These are phyloP conservation scores for Artemisia argyi DNA, from an alignment of 129 eudicot species.

Conservation along the genomic window DNA sequence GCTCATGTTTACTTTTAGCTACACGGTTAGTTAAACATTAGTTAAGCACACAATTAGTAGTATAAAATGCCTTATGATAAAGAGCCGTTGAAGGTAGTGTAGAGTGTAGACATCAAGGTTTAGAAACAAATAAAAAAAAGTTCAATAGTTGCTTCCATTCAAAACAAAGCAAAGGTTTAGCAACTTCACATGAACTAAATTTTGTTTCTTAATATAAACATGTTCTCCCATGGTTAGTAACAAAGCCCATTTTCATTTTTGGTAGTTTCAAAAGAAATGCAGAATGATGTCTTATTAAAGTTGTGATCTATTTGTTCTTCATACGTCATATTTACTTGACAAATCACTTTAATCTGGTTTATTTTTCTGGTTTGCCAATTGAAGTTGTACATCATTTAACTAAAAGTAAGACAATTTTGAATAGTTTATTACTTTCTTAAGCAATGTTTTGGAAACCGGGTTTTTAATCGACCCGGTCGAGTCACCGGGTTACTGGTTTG, in stretches of 20 bases:
- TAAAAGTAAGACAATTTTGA: no score
- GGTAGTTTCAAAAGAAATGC: not conserved
- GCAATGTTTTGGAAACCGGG: no score
- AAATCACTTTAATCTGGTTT: no score
- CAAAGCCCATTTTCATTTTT: not conserved
- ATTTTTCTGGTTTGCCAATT: no score
- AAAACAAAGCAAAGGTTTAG: constrained; percentile 19
- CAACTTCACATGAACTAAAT: constrained; percentile 7
- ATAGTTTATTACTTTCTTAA: no score
- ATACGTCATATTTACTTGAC: no score
- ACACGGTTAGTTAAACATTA: not conserved
- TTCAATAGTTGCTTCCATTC: constrained; percentile 17
- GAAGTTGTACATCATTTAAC: no score
- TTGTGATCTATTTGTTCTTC: no score
- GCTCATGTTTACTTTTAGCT: not conserved
- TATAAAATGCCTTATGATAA: not conserved
- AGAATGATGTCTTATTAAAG: no score
- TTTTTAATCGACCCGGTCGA: no score
- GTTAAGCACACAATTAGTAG: not conserved
- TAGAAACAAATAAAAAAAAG: constrained; percentile 9
- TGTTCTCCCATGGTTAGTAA: constrained; percentile 1
- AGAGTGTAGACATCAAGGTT: constrained; percentile 18
- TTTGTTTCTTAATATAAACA: not conserved
- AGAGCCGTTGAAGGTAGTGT: constrained; percentile 17
- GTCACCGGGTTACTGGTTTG: no score